Evolutionary conservation across 208 protist species (phyloP), one percentile per base, ranked within the genome.

Genomic region (Crithidia brevicula): DNA sequence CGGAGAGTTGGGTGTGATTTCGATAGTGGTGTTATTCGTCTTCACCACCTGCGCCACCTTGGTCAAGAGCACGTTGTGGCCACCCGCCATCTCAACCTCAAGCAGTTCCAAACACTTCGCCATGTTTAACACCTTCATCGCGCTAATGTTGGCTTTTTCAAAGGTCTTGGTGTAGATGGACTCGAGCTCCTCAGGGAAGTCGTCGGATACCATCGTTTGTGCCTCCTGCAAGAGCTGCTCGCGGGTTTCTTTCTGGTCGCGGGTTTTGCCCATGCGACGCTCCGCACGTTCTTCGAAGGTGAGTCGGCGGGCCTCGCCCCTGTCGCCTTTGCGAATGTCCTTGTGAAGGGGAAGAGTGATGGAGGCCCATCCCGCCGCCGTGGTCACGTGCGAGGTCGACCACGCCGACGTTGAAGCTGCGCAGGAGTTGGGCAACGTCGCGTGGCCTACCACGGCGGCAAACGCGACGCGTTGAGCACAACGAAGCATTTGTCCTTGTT

Each of bases 121-220:
- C 85, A 96, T 92, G 72, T 96, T 96, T 27, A 96, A 54, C 45
- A 96, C 88, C 63, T 93, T 93, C 83, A 93, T 89, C 31, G 88
- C 82, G 47, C 74, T 84, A 61, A 91, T 77, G 73, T 89, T 91
- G n/a, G 87, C 85, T 69, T 83, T 83, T 51, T 93, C 90, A 22
- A 83, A 74, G 2, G 78, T 69, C 34, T 87, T 77, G 25, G 53
- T 66, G 56, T 81, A 93, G 40, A 92, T 73, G 4, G 74, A 59
- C 52, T 92, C 79, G 1, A 96, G 79, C 51, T 93, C 87, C 7
- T 78, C 82, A 1, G 90, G 90, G 33, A 96, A 89, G 68, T 96
- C 90, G 42, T 85, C 79, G 11, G 80, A 58, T 9, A 93, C 82
- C 34, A 92, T 65, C 20, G 56, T 54, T 50, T 93, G 80, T 13